Percentiles rank a stretch among this genome's conserved stretches.
These are phyloP conservation scores for Saccharomyces hybrid DNA, from an alignment of 1,139 yeast species.

Conservation along the genomic window DNA sequence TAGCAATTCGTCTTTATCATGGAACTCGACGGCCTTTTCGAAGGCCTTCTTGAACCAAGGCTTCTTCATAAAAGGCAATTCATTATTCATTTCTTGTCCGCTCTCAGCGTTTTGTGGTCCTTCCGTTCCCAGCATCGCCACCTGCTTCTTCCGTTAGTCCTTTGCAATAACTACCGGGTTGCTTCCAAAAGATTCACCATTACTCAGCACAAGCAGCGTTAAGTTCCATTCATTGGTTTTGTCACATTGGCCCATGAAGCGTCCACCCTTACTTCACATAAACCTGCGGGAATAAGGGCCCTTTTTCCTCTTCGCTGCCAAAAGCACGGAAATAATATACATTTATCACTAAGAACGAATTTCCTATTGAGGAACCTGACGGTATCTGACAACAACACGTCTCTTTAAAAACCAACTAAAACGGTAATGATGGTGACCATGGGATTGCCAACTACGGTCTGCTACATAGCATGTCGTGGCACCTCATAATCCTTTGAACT, in stretches of 20 bases:
- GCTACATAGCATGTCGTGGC: too few species aligned
- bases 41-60: slow-evolving; percentile 31
- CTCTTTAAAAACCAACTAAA: background rate
- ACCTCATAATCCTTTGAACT: too few species aligned
- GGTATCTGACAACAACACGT: background rate
- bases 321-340: background rate
- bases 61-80: slow-evolving; percentile 6
- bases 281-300: background rate
- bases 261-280: background rate
- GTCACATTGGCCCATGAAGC: background rate
- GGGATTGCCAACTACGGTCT: background rate
- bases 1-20: slow-evolving; percentile 26
- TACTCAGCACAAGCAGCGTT: too few species aligned
- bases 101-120: background rate
- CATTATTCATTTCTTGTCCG: background rate
- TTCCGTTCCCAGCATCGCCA: background rate
- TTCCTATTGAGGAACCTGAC: background rate
- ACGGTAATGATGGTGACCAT: background rate
- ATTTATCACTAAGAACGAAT: background rate
- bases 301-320: background rate
- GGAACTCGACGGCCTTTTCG: slow-evolving; percentile 25
- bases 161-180: too few species aligned
- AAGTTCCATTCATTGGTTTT: too few species aligned
- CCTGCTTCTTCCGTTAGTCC: too few species aligned
- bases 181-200: too few species aligned